Base-by-base conservation (phyloP, 164 flowering plant species). In the Piper betle region DNA sequence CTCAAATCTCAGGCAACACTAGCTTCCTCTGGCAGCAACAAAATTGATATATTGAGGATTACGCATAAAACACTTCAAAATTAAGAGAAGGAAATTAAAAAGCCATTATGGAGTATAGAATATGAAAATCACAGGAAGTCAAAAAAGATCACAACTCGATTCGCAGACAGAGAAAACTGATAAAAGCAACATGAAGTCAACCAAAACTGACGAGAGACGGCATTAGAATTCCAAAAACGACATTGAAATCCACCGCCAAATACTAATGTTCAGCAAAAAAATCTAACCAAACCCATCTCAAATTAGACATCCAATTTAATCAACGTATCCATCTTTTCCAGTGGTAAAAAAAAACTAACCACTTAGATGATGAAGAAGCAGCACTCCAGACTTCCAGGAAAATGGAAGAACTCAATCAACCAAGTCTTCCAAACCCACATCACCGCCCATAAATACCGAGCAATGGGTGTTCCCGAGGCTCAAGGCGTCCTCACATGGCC, bases 401-500 rank as follows among this genome's bases (percentile, higher is more conserved):
- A n/a, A 53, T 25, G 20, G 53, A n/a, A 18, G 2, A 18, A 5
- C 55, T 39, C 38, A 15, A 25, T 37, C 46, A 59, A 63, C 55
- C 58, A 18, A 52, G 54, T 62, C 65, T 20, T 11, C 54, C 3
- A 40, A 37, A 8, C 58, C 17, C 46, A 20, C 52, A 15, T 41
- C 58, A 43, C 9, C 64, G 55, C 10, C 18, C 33, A 16, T 2
- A 61, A 3, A 61, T 12, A 53, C 33, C 37, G 33, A 43, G 33
- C 40, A 53, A 40, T 43, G 17, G 59, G 43, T 41, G 37, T 19
- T 63, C 66, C 43, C 60, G 60, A 63, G 66, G 5, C 41, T 33
- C 48, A 63, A 55, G 33, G 18, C 20, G 15, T 53, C 52, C 8
- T 55, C 66, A 55, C 66, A 60, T 63, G 66, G 16, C 37, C 52